phyloP scores from a whole-genome alignment of 2,329 filamentous ascomycete genomes.

The Cyclaneusma minus region DNA sequence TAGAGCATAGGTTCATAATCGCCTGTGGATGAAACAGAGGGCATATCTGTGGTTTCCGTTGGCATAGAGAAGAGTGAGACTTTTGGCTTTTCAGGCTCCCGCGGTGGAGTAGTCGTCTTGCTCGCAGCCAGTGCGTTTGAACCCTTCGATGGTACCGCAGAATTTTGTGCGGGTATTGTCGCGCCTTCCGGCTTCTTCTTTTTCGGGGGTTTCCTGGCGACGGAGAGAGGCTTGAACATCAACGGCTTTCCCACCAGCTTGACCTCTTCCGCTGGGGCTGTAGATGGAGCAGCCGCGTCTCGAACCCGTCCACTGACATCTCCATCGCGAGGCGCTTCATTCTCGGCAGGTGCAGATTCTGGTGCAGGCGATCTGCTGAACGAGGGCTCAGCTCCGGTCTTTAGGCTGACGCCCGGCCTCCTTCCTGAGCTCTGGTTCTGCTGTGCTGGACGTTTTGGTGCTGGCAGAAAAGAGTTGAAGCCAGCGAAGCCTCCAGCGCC shows the following conservation, averaged over 20 bases:
- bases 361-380: slow-evolving; percentile 48
- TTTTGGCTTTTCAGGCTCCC: slow-evolving; percentile 34
- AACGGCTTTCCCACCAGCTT: slow-evolving; percentile 64
- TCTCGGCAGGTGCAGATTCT: slow-evolving; percentile 8
- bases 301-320: slow-evolving; percentile 13
- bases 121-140: slow-evolving; percentile 6
- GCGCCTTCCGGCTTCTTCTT: slow-evolving; percentile 35
- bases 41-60: slow-evolving; percentile 18
- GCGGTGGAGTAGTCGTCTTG: slow-evolving; percentile 7
- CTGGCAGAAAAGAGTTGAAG: slow-evolving; percentile 75
- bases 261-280: slow-evolving; percentile 45
- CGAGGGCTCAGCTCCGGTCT: slow-evolving; percentile 69
- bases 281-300: slow-evolving; percentile 10
- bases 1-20: slow-evolving; percentile 38
- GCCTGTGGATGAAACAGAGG: slow-evolving; percentile 6
- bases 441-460: slow-evolving; percentile 50
- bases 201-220: slow-evolving; percentile 58
- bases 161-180: slow-evolving; percentile 1
- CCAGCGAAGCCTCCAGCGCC: slow-evolving; percentile 53
- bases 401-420: slow-evolving; percentile 53
- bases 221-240: slow-evolving; percentile 81
- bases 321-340: slow-evolving; percentile 3
- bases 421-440: slow-evolving; percentile 24
- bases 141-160: slow-evolving; percentile 4
- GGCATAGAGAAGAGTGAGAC: slow-evolving; percentile 56